A percentile compares a stretch with the other conserved stretches of the same genome.
These are phyloP conservation scores for Schwanniomyces yamadae DNA, from an alignment of 805 yeast species.

Conservation along the genomic window DNA sequence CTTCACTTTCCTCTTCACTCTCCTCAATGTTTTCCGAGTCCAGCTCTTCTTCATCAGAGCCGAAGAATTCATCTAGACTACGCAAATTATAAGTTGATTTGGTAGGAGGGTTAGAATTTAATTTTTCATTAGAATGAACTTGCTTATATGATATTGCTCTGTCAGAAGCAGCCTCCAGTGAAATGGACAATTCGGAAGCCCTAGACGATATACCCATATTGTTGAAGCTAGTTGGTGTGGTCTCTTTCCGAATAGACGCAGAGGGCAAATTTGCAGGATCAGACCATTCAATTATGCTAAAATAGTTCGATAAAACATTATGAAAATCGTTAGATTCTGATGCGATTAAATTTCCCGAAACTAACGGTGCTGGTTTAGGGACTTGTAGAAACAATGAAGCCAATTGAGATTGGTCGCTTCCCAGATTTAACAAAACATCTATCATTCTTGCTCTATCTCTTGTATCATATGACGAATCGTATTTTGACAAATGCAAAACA, in stretches of 20 bases:
- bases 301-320: constrained; percentile 15
- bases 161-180: constrained; percentile 19
- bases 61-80: constrained; percentile 85
- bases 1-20: constrained; percentile 9
- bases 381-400: constrained; percentile 73
- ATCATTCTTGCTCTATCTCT: constrained; percentile 84
- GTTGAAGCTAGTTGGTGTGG: constrained; percentile 14
- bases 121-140: constrained; percentile 24
- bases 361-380: constrained; percentile 64
- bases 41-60: constrained; percentile 27
- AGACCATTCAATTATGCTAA: constrained; percentile 48
- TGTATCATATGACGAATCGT: constrained; percentile 72
- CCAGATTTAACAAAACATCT: constrained; percentile 54
- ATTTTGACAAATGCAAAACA: constrained; percentile 62
- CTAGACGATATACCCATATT: constrained; percentile 16
- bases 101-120: constrained; percentile 6
- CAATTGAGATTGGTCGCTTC: constrained; percentile 47
- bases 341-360: constrained; percentile 20
- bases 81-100: constrained; percentile 56
- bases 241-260: constrained; percentile 29
- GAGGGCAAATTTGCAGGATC: constrained; percentile 28
- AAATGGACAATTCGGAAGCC: constrained; percentile 15
- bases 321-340: constrained; percentile 12
- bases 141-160: too few relatives aligned
- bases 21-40: constrained; percentile 17